Evolutionary conservation across 2,329 filamentous ascomycete genomes (phyloP).

Genomic region (Claviceps citrina): DNA sequence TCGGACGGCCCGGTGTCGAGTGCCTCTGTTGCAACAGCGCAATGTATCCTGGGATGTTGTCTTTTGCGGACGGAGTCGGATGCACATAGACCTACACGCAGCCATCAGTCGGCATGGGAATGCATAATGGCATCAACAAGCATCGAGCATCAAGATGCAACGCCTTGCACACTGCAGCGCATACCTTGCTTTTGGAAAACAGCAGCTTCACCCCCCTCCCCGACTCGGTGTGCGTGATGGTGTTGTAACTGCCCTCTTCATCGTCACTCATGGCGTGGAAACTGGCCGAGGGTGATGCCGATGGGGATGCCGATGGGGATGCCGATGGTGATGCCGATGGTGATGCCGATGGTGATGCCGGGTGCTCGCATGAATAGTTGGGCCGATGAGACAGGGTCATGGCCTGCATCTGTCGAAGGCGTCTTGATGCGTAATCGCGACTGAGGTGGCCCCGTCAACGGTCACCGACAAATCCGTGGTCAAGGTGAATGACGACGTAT

Average conservation of each 20-base stretch:
- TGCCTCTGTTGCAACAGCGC: slow-evolving; percentile 83
- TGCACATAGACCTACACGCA: slow-evolving; percentile 72
- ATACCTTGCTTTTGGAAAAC: slow-evolving; percentile 89
- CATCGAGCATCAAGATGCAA: no score
- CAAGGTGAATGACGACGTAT: no score
- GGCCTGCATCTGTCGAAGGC: background rate
- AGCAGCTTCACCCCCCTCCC: slow-evolving; percentile 82
- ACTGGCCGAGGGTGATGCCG: slow-evolving; percentile 9
- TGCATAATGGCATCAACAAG: no score
- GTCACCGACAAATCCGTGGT: no score
- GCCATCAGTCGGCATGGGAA: background rate
- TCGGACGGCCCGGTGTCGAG: slow-evolving; percentile 23
- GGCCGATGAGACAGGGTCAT: slow-evolving; percentile 3
- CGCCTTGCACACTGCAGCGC: slow-evolving; percentile 8
- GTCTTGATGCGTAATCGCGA: no score
- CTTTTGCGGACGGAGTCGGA: slow-evolving; percentile 79
- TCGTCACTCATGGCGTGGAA: slow-evolving; percentile 72
- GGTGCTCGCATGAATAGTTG: background rate
- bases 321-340: no score
- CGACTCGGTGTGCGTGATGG: slow-evolving; percentile 63
- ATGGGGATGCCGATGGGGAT: slow-evolving; percentile 2
- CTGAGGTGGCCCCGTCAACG: no score
- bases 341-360: slow-evolving; percentile 6
- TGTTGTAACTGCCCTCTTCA: slow-evolving; percentile 89
- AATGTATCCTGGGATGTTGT: slow-evolving; percentile 90